Evolutionary conservation across 345 rosid species (phyloP), one percentile per base, ranked within the genome.

Genomic region (Linum lewisii): DNA sequence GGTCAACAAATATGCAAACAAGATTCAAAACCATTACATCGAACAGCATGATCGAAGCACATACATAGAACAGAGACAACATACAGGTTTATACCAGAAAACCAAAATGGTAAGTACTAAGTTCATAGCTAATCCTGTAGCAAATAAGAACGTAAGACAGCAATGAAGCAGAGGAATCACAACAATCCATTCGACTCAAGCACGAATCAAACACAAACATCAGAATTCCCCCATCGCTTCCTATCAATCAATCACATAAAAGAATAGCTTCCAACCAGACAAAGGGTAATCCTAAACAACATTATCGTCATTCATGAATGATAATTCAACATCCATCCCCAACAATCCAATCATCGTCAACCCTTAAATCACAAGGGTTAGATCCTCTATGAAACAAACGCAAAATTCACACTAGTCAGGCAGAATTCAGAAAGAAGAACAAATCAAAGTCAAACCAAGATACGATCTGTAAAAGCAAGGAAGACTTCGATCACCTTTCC

Each of bases 1-100:
- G 82, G 58, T n/a, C 64, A 65, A 59, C 11, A 55, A 61, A 23
- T n/a, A n/a, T n/a, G 3, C 13, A 37, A n/a, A 34, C 36, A 23
- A 50, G 20, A 24, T 47, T 42, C 9, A 63, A 19, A 9, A 19
- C 21, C 36, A 24, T 32, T 6, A 16, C 19, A 21, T 13, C 2
- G 11, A 26, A 8, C 21, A n/a, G 20, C 49, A 65, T 14, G 50
- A 11, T 11, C 3, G 47, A 42, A 42, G 2, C 16, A 16, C 14
- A 42, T 4, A 58, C 20, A 7, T 55, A n/a, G 7, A 54, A 9
- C 24, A 16, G 32, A n/a, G 22, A 36, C 42, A 29, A 5, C 34
- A 4, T 29, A 5, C 5, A 29, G 4, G 34, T 29, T 29, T 29
- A 29, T 4, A 8, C 34, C 34, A 29, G 34, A 29, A 29, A 29